Percentiles rank a stretch among this genome's conserved stretches.
Conservation (phyloP, 345 rosid genomes). For the Firmiana major region DNA sequence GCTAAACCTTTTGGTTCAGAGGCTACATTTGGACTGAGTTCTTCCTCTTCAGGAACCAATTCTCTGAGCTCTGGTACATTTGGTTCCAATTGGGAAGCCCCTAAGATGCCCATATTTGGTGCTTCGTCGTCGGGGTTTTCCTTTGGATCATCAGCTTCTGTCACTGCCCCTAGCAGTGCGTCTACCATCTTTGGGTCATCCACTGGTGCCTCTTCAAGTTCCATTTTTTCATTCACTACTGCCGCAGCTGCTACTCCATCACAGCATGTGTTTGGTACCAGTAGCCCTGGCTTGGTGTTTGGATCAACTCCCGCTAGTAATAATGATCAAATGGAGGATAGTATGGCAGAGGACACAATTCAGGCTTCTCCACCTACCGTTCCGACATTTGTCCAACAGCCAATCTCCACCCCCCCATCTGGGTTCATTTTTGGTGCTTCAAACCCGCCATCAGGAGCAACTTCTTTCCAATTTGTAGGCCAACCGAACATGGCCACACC, state of each 20-base stretch:
- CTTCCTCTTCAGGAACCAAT: slow-evolving; percentile 34
- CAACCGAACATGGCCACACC: slow-evolving; percentile 41
- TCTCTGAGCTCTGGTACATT: slow-evolving; percentile 42
- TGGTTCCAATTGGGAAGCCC: slow-evolving; percentile 57
- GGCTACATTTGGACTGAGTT: slow-evolving; percentile 46
- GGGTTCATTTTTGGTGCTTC: slow-evolving; percentile 38
- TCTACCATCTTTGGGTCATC: slow-evolving; percentile 53
- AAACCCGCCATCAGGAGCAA: slow-evolving; percentile 39
- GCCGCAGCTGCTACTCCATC: slow-evolving; percentile 40
- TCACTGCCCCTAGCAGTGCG: slow-evolving; percentile 23
- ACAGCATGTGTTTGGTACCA: slow-evolving; percentile 47
- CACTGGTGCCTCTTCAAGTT: slow-evolving; percentile 35
- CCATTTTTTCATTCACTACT: slow-evolving; percentile 50
- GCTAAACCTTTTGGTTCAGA: slow-evolving; percentile 39
- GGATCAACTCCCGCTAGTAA: slow-evolving; percentile 43
- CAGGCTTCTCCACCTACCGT: slow-evolving; percentile 45
- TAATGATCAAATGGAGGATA: slow-evolving; percentile 89
- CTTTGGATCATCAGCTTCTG: slow-evolving; percentile 51
- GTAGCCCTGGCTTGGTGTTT: slow-evolving; percentile 42
- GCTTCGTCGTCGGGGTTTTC: slow-evolving; percentile 41
- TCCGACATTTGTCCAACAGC: slow-evolving; percentile 48
- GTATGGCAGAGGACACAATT: slow-evolving; percentile 94
- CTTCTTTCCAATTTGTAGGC: slow-evolving; percentile 64
- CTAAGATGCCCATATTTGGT: slow-evolving; percentile 41
- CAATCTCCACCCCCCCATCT: slow-evolving; percentile 28